phyloP scores from a whole-genome alignment of 2,329 filamentous ascomycete species.

The Biscogniauxia mediterranea region DNA sequence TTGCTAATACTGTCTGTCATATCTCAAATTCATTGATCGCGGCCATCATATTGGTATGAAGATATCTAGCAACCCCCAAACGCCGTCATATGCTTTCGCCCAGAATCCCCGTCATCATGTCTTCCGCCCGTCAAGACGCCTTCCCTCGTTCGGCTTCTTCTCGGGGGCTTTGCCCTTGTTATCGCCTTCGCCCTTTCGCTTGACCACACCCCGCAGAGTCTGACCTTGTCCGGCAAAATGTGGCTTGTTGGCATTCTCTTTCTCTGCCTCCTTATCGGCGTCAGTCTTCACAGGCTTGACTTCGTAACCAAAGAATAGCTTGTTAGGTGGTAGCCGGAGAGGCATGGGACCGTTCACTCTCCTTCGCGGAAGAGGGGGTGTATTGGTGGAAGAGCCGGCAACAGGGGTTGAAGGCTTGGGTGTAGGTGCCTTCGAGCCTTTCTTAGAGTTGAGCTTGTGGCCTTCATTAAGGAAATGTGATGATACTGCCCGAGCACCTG shows the following conservation, averaged over 20 bases:
- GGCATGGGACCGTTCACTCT: slow-evolving; percentile 80
- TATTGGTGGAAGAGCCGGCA: slow-evolving; percentile 50
- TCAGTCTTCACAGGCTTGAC: slow-evolving; percentile 83
- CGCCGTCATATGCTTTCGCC: slow-evolving; percentile 15
- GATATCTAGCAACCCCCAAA: slow-evolving; percentile 16
- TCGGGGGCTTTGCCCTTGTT: slow-evolving; percentile 47
- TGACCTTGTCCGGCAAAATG: slow-evolving; percentile 84
- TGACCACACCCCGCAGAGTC: slow-evolving; percentile 66
- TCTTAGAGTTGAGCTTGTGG: slow-evolving; percentile 80
- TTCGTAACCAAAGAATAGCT: slow-evolving; percentile 96
- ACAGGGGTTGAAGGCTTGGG: slow-evolving; percentile 74
- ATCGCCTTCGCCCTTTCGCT: slow-evolving; percentile 63
- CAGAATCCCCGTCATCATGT: slow-evolving; percentile 6
- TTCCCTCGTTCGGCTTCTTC: slow-evolving; percentile 47
- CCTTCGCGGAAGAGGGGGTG: slow-evolving; percentile 34
- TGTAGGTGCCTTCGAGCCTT: slow-evolving; percentile 70
- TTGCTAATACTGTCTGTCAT: neutral
- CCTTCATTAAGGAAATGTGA: slow-evolving; percentile 81
- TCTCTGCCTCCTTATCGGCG: slow-evolving; percentile 66
- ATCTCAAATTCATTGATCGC: neutral
- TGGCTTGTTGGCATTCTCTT: slow-evolving; percentile 64
- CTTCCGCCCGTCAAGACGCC: slow-evolving; percentile 44
- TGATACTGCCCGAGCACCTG: slow-evolving; percentile 42
- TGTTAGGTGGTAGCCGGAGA: slow-evolving; percentile 78
- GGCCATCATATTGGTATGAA: slow-evolving; percentile 3